Evolutionary conservation across 1,284 basidiomycete species (phyloP).

Genomic region (Cystobasidium pallidum): DNA sequence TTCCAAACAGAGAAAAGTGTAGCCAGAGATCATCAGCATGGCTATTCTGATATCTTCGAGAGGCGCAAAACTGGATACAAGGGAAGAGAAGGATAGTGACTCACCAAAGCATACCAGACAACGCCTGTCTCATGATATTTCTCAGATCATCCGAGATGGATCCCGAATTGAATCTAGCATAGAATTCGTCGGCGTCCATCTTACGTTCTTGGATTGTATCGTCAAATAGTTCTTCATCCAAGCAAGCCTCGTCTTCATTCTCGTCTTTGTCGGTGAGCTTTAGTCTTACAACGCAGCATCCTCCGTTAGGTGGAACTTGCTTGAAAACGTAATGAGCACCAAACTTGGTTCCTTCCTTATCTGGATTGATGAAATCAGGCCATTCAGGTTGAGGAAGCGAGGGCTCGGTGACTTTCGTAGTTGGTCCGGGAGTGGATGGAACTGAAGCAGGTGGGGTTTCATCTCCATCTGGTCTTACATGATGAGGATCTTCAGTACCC

Average conservation of each 20-base stretch:
- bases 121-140: constrained; percentile 96
- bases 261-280: constrained; percentile 82
- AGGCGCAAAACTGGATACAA: too few relatives aligned
- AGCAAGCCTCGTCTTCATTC: constrained; percentile 73
- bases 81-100: background rate
- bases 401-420: constrained; percentile 52
- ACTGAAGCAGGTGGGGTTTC: constrained; percentile 47
- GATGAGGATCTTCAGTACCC: constrained; percentile 22
- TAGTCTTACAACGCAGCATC: constrained; percentile 91
- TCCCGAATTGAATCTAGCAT: constrained; percentile 74
- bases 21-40: too few relatives aligned
- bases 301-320: constrained; percentile 84
- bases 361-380: constrained; percentile 76
- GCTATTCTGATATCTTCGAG: too few relatives aligned
- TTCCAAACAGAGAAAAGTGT: background rate
- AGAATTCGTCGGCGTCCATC: constrained; percentile 95
- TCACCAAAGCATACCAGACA: constrained; percentile 94
- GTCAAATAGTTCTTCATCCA: constrained; percentile 90
- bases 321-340: constrained; percentile 88
- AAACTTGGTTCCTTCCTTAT: constrained; percentile 85
- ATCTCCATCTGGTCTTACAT: constrained; percentile 21
- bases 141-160: constrained; percentile 87
- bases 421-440: constrained; percentile 50
- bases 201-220: constrained; percentile 83
- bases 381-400: constrained; percentile 48